These are phyloP conservation scores for Fallopia convolvulus DNA, from an alignment of 148 eudicot species.

Conservation along the genomic window DNA sequence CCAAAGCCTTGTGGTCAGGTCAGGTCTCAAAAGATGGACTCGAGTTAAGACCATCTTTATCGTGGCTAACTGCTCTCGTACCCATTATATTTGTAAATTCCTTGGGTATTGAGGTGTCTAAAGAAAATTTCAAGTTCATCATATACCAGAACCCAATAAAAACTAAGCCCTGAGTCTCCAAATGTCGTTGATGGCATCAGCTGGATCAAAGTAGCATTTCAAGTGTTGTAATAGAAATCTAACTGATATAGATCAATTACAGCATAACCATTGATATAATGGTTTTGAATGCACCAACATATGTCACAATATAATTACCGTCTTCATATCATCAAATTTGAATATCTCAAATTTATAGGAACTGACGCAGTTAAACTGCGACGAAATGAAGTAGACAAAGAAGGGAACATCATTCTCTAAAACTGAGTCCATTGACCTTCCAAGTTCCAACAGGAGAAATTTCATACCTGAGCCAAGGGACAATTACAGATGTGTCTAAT, in stretches of 20 bases:
- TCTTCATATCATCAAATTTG: too few relatives aligned
- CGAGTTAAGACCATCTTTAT: background rate
- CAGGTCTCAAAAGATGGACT: background rate
- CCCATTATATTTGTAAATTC: background rate
- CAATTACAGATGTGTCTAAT: conserved; percentile 95
- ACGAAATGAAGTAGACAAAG: background rate
- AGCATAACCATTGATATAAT: background rate
- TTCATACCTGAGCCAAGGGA: conserved; percentile 89
- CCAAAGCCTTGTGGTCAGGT: background rate
- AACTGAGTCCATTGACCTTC: background rate
- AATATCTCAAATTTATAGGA: background rate
- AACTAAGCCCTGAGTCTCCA: background rate
- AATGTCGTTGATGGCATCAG: background rate
- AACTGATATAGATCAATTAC: background rate
- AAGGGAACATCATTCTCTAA: background rate
- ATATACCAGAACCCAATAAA: background rate
- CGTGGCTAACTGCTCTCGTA: background rate
- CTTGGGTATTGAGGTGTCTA: background rate
- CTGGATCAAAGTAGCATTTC: background rate
- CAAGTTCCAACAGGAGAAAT: background rate
- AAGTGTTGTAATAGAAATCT: background rate
- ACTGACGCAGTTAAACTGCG: background rate
- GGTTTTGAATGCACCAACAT: background rate
- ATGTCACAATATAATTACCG: background rate
- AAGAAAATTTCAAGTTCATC: background rate